Conservation (phyloP, 306 rosid genomes). For the Lithocarpus polystachyus region DNA sequence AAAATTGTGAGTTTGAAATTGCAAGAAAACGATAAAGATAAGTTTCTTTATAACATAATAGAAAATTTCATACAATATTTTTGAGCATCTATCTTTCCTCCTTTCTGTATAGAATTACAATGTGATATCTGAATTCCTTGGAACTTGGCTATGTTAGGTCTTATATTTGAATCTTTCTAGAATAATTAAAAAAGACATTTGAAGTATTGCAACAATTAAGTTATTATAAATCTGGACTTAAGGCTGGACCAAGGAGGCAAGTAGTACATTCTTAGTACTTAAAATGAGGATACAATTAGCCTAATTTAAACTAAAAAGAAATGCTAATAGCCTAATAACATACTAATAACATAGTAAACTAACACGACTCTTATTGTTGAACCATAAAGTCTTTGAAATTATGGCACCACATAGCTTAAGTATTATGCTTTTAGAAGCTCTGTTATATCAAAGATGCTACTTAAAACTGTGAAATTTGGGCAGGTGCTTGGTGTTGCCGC, state of each 20-base stretch:
- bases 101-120: neutral
- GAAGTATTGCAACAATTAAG: neutral
- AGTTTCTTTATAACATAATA: neutral
- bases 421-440: neutral
- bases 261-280: neutral
- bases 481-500: neutral
- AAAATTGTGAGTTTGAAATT: neutral
- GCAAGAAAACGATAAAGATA: neutral
- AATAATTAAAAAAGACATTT: neutral
- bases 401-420: neutral
- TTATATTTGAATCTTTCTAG: neutral
- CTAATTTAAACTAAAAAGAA: neutral
- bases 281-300: neutral
- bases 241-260: neutral
- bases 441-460: neutral
- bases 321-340: neutral
- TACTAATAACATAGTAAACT: neutral
- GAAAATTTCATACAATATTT: too few species aligned
- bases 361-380: neutral
- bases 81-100: neutral
- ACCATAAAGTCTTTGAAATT: neutral
- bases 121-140: neutral
- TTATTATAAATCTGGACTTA: neutral
- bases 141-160: neutral
- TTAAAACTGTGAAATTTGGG: neutral